Evolutionary conservation across 2,329 filamentous ascomycete genomes (phyloP).

Genomic region (Aspergillus pseudoglaucus): DNA sequence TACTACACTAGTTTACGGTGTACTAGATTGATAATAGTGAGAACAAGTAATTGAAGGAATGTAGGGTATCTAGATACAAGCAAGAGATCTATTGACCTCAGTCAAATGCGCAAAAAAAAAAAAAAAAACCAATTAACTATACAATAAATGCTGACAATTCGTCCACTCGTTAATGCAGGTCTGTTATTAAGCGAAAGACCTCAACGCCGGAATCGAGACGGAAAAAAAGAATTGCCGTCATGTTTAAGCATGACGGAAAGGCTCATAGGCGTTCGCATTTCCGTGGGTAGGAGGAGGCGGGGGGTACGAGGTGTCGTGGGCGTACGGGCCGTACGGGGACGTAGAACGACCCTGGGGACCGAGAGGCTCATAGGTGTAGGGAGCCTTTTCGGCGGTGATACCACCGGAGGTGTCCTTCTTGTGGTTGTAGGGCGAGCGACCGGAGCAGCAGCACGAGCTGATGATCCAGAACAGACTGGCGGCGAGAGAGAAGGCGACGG

Average conservation of each 20-base stretch:
- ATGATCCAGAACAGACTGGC: slow-evolving; percentile 86
- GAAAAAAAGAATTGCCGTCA: background rate
- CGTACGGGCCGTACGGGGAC: slow-evolving; percentile 13
- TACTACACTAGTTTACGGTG: too few species aligned
- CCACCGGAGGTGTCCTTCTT: slow-evolving; percentile 34
- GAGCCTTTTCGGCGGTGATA: slow-evolving; percentile 52
- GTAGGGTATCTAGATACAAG: too few species aligned
- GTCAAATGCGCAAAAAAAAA: too few species aligned
- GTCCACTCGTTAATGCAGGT: too few species aligned
- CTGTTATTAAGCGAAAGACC: too few species aligned
- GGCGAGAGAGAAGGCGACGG: slow-evolving; percentile 66
- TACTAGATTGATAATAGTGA: too few species aligned
- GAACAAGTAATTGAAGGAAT: too few species aligned
- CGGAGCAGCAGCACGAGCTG: slow-evolving; percentile 85
- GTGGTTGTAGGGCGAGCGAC: slow-evolving; percentile 48
- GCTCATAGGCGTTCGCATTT: slow-evolving; percentile 28
- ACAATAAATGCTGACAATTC: too few species aligned
- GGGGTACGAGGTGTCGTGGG: slow-evolving; percentile 23
- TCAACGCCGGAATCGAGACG: too few species aligned
- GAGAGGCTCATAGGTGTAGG: slow-evolving; percentile 56
- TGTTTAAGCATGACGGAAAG: slow-evolving; percentile 30
- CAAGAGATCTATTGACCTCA: too few species aligned
- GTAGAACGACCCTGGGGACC: slow-evolving; percentile 18
- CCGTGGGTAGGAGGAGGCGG: slow-evolving; percentile 8
- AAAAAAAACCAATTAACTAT: too few species aligned